Base-by-base conservation (phyloP, 257 asterid genomes). In the Przewalskia tangutica region DNA sequence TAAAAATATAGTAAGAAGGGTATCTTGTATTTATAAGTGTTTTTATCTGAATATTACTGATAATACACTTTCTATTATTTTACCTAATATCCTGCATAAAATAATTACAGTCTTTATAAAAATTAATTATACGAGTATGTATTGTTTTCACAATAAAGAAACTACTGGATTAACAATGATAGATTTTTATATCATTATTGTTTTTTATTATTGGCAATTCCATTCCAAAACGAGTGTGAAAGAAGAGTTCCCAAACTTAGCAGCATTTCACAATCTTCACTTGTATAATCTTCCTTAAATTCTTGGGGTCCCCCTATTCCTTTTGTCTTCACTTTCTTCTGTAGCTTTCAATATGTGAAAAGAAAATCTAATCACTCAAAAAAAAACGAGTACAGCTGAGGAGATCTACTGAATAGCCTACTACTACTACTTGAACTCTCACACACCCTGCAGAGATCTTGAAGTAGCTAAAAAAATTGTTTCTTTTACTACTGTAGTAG, bases 401-500 rank as follows among this genome's bases (percentile, higher is more conserved):
- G 84, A 84, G 82, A 75, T 84, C 89, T 84, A 78, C 80, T 85
- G 78, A 84, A 80, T 81, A 23, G 80, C 80, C 80, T 50, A 75
- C 80, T 75, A 75, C 80, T 75, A 27, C 32, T 27, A 27, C 32
- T 27, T 75, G 23, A 75, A 14, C 80, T 75, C 23, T 50, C 46
- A 5, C 23, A 36, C 53, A n/a, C 64, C n/a, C 23, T 58, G 3
- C 9, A 12, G 46, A 75, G 80, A 75, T 75, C 80, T 81, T 85
- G 89, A 83, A 88, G 75, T 84, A 82, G 85, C 83, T 83, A 87
- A 85, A 85, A 86, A 89, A 87, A 89, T 88, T 85, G 88, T 90
- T 89, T 89, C 87, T 89, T 88, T 85, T 82, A 82, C 56, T 85
- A 83, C 46, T 88, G 86, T 27, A 27, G 32, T 27, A 27, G 32